phyloP scores from a whole-genome alignment of 495 filamentous ascomycete genomes.

The Trichoderma orchidacearum region DNA sequence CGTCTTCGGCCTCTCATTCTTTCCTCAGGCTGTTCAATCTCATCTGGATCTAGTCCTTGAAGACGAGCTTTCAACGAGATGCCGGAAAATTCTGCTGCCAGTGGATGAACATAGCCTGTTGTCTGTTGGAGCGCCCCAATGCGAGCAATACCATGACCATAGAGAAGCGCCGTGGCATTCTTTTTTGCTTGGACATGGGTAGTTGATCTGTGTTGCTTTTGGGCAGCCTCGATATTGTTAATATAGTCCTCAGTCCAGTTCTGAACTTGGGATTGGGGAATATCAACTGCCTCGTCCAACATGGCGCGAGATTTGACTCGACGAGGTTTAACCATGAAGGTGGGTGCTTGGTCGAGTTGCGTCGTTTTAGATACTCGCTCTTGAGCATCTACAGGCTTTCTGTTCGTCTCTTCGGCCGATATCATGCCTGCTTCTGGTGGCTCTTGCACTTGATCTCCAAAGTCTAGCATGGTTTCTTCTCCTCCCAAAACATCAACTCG shows the following conservation, averaged over 20 bases:
- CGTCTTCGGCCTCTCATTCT: not conserved
- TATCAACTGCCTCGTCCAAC: slow-evolving; percentile 21
- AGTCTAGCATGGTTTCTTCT: not conserved
- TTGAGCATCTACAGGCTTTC: not conserved
- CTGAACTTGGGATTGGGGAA: slow-evolving; percentile 37
- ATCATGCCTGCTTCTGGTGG: not conserved
- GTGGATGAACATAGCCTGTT: slow-evolving; percentile 16
- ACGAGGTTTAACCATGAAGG: not conserved
- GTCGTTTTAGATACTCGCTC: not conserved
- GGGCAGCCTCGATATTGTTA: slow-evolving; percentile 33
- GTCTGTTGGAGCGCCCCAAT: slow-evolving; percentile 16
- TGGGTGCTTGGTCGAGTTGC: not conserved
- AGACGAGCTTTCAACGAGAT: slow-evolving; percentile 17
- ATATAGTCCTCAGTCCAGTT: slow-evolving; percentile 48
- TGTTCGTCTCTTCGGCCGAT: not conserved
- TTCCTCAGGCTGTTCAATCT: slow-evolving; percentile 8
- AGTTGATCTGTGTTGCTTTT: slow-evolving; percentile 6
- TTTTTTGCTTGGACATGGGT: slow-evolving; percentile 22
- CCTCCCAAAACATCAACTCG: not conserved
- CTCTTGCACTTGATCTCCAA: not conserved
- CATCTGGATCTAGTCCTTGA: slow-evolving; percentile 11
- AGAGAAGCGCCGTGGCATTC: slow-evolving; percentile 28
- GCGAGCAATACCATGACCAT: slow-evolving; percentile 26
- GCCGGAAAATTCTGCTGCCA: slow-evolving; percentile 23
- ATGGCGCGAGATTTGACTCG: not conserved